These are phyloP conservation scores for Ganoderma lingzhi DNA, from an alignment of 1,284 basidiomycete genomes.

Conservation along the genomic window DNA sequence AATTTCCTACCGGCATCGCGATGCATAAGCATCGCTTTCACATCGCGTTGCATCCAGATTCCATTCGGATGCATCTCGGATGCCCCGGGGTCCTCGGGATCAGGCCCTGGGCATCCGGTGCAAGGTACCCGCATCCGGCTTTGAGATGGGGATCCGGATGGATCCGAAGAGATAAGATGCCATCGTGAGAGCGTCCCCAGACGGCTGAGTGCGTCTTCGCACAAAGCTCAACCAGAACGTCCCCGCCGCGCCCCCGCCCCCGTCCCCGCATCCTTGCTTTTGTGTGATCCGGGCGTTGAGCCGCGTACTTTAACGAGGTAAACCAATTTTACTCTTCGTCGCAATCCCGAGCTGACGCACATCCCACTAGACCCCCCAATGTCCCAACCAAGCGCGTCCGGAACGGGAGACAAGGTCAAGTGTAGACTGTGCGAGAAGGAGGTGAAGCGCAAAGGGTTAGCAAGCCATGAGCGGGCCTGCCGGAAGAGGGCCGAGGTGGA, in stretches of 20 bases:
- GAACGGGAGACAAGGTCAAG: not conserved
- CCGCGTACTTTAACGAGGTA: no score
- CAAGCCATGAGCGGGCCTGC: constrained; percentile 1
- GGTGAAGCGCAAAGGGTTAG: not conserved
- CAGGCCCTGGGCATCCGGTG: not conserved
- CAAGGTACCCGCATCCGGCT: not conserved
- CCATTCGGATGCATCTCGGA: not conserved
- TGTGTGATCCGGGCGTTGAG: not conserved
- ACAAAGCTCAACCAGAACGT: not conserved
- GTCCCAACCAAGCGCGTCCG: no score
- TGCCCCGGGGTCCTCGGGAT: not conserved
- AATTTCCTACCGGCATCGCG: no score
- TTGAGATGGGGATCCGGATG: not conserved
- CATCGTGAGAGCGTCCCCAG: not conserved
- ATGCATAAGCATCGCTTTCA: no score
- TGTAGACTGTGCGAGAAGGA: not conserved
- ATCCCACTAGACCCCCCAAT: no score
- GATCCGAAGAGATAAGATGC: not conserved
- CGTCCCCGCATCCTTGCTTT: not conserved
- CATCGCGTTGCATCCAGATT: no score
- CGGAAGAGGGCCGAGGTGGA: not conserved
- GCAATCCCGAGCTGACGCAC: no score
- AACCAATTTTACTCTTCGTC: no score
- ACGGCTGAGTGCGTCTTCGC: not conserved
- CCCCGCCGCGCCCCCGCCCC: not conserved